Percentiles rank a stretch among this genome's conserved stretches.
phyloP scores from a whole-genome alignment of 805 yeast genomes.

The Ogataea sp. region DNA sequence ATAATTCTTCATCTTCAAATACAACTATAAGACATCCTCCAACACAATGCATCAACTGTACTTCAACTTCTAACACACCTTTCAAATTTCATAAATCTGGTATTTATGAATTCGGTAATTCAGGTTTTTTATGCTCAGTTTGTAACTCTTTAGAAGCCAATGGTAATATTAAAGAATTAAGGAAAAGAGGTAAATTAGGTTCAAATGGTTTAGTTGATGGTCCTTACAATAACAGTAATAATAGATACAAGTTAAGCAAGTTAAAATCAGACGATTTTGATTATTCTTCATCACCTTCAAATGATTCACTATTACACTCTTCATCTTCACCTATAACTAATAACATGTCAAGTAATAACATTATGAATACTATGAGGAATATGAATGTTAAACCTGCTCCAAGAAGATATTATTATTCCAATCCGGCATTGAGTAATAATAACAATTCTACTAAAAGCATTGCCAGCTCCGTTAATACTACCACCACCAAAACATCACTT shows the following conservation, averaged over 20 bases:
- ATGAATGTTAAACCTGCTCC: background rate
- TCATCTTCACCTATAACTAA: background rate
- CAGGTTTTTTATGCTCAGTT: conserved; percentile 23
- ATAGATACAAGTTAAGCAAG: background rate
- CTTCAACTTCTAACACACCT: conserved; percentile 20
- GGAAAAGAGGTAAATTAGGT: conserved; percentile 26
- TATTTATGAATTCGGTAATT: conserved; percentile 25
- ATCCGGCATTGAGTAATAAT: too few relatives aligned
- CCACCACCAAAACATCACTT: background rate
- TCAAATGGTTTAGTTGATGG: conserved; percentile 23
- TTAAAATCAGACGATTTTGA: too few relatives aligned
- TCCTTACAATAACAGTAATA: conserved; percentile 15
- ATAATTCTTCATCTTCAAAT: background rate
- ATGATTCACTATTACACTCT: background rate
- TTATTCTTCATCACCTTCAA: background rate
- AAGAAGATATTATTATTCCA: background rate
- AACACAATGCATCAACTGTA: conserved; percentile 25
- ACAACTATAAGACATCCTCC: too few relatives aligned
- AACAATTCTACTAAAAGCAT: too few relatives aligned
- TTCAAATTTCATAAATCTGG: conserved; percentile 26
- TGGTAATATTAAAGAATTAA: conserved; percentile 15
- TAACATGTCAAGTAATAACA: too few relatives aligned
- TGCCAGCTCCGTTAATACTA: too few relatives aligned
- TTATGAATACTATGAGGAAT: background rate
- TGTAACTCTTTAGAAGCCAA: conserved; percentile 19